These are phyloP conservation scores for Arachis monticola DNA, from an alignment of 331 rosid species.

Conservation along the genomic window DNA sequence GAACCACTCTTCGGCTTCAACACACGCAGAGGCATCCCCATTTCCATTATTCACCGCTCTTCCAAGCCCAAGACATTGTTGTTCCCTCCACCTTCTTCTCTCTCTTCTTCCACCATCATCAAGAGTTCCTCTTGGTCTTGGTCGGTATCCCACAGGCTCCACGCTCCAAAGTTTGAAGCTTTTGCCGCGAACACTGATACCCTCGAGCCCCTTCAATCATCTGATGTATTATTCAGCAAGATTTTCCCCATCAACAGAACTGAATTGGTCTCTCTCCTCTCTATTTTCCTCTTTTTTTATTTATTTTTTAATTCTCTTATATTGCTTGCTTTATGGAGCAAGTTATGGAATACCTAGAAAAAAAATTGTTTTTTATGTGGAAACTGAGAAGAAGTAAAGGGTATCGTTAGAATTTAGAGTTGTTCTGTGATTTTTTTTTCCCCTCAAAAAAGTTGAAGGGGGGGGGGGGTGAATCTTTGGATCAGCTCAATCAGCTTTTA, in stretches of 20 bases:
- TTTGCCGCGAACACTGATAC: slow-evolving; percentile 48
- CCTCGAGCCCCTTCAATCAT: slow-evolving; percentile 51
- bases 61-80: slow-evolving; percentile 39
- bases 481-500: slow-evolving; percentile 5
- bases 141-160: slow-evolving; percentile 37
- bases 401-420: not conserved
- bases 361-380: not conserved
- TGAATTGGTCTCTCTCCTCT: slow-evolving; percentile 51
- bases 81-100: slow-evolving; percentile 28
- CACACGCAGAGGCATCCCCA: slow-evolving; percentile 31
- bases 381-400: slow-evolving; percentile 12
- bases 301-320: not conserved
- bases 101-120: slow-evolving; percentile 37
- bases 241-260: slow-evolving; percentile 61
- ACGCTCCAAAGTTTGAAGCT: slow-evolving; percentile 47
- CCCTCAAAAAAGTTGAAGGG: not conserved
- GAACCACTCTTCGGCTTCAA: slow-evolving; percentile 54
- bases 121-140: slow-evolving; percentile 35
- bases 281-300: not conserved
- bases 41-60: slow-evolving; percentile 18
- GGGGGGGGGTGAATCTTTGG: slow-evolving; percentile 5
- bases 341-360: slow-evolving; percentile 26
- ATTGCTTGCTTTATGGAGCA: not conserved
- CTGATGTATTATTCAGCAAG: slow-evolving; percentile 47
- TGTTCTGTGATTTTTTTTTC: not conserved